A percentile compares a stretch with the other conserved stretches of the same genome.
Conservation (phyloP, 140 eudicot species). For the Bidens hawaiensis region DNA sequence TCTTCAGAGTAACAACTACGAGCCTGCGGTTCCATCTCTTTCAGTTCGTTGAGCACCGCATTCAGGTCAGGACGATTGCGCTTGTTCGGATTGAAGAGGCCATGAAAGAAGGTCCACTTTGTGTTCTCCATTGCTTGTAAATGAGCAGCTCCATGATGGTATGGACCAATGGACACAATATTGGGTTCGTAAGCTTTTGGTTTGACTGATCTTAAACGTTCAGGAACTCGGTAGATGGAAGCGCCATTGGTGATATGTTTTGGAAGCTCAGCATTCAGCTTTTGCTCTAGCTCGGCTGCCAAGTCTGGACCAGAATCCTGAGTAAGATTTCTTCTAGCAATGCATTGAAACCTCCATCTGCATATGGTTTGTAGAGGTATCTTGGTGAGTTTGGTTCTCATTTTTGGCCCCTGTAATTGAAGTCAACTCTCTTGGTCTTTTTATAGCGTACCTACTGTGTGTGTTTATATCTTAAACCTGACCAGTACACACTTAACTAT, state of each 20-base stretch:
- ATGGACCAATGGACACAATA: slow-evolving; percentile 39
- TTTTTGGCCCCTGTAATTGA: neutral
- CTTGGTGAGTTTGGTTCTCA: neutral
- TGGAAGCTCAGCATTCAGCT: slow-evolving; percentile 8
- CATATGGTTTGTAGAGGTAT: slow-evolving; percentile 1
- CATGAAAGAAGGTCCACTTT: slow-evolving; percentile 11
- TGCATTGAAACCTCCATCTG: neutral
- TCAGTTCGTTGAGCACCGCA: neutral
- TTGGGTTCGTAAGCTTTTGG: neutral
- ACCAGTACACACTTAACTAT: too few species aligned
- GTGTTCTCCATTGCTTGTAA: slow-evolving; percentile 21
- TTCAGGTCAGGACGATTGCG: slow-evolving; percentile 9
- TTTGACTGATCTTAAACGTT: neutral
- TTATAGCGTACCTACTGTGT: neutral
- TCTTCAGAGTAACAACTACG: slow-evolving; percentile 29
- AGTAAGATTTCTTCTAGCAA: too few species aligned
- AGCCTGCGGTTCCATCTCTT: slow-evolving; percentile 21
- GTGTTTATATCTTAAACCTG: neutral
- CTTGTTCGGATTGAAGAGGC: neutral
- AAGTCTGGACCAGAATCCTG: too few species aligned
- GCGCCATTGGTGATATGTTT: slow-evolving; percentile 2
- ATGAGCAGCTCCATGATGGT: slow-evolving; percentile 24
- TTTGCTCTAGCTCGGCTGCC: too few species aligned
- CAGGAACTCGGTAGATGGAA: slow-evolving; percentile 35
- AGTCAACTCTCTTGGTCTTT: neutral